A percentile compares a stretch with the other conserved stretches of the same genome.
These are phyloP conservation scores for Colletotrichum sp. DNA, from an alignment of 2,329 filamentous ascomycete genomes.

Conservation along the genomic window DNA sequence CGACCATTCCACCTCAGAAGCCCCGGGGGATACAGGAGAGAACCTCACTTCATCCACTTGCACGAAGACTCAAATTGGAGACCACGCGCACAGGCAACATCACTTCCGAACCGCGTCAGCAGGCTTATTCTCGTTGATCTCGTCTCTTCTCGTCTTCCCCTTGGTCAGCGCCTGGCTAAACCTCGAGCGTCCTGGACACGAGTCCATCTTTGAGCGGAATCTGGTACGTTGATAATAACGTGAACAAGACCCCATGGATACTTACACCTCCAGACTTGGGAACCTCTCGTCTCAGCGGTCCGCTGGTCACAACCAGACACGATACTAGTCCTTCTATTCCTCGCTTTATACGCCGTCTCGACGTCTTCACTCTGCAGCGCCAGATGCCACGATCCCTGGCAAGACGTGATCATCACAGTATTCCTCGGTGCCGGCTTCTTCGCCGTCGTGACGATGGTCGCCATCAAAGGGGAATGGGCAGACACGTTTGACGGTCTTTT, in stretches of 20 bases:
- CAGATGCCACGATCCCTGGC: not conserved
- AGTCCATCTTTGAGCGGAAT: not conserved
- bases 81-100: not conserved
- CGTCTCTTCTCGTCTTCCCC: not conserved
- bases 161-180: not conserved
- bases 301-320: not conserved
- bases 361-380: not conserved
- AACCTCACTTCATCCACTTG: not conserved
- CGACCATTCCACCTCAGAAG: not conserved
- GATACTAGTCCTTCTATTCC: not conserved
- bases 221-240: not conserved
- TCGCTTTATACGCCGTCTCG: not conserved
- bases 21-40: not conserved
- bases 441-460: rapidly evolving
- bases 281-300: not conserved
- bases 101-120: not conserved
- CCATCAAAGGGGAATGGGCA: not conserved
- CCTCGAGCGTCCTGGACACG: not conserved
- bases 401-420: not conserved
- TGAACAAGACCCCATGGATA: too few species aligned
- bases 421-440: not conserved
- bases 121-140: too few species aligned
- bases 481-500: not conserved
- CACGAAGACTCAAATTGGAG: not conserved
- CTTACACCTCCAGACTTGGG: not conserved